phyloP scores from a whole-genome alignment of 148 eudicot genomes.

The Rhododendron mucronatum region DNA sequence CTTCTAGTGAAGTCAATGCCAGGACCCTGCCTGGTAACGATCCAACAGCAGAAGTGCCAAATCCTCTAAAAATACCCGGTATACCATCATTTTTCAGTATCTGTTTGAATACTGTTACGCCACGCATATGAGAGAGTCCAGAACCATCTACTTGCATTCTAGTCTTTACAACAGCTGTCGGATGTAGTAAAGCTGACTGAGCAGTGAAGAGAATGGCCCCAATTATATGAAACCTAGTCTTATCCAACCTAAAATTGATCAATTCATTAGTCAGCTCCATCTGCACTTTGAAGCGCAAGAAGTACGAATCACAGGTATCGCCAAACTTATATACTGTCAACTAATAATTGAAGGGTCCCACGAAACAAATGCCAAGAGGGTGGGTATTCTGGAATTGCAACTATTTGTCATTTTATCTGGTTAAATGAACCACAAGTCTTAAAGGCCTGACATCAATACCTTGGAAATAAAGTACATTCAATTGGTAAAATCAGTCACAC shows the following conservation, averaged over 20 bases:
- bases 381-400: background rate
- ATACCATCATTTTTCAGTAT: slow-evolving; percentile 60
- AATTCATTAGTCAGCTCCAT: slow-evolving; percentile 6
- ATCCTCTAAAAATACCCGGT: slow-evolving; percentile 67
- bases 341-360: background rate
- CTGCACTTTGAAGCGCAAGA: background rate
- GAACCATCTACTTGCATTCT: slow-evolving; percentile 71
- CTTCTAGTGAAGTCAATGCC: slow-evolving; percentile 63
- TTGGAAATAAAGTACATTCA: background rate
- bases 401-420: background rate
- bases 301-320: too few species aligned
- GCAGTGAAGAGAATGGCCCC: slow-evolving; percentile 73
- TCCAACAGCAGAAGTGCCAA: slow-evolving; percentile 73
- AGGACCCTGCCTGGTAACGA: slow-evolving; percentile 68
- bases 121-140: slow-evolving; percentile 38
- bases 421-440: background rate
- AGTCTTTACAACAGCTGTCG: slow-evolving; percentile 69
- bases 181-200: slow-evolving; percentile 63
- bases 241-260: slow-evolving; percentile 54
- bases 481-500: background rate
- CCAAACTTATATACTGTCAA: background rate
- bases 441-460: background rate
- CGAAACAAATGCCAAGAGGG: background rate
- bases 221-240: slow-evolving; percentile 58
- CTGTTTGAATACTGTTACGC: slow-evolving; percentile 43